These are phyloP conservation scores for Physcomitrium patens DNA, from an alignment of 225 moss, liverwort and hornwort genomes.

Conservation along the genomic window DNA sequence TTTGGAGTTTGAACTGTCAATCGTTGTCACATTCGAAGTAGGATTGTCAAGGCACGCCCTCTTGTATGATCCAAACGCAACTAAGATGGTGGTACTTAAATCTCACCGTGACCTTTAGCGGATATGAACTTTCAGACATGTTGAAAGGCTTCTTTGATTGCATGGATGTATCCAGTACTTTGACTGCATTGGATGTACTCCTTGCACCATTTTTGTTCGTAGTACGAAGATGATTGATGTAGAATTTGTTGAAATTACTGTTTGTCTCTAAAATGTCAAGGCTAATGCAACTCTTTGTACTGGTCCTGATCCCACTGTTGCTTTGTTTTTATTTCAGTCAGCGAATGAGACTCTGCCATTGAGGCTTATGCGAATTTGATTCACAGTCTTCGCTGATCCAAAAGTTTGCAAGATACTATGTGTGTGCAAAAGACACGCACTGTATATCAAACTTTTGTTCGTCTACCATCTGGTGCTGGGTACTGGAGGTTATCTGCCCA, in stretches of 20 bases:
- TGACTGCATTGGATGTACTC: neutral
- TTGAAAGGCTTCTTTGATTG: conserved; percentile 17
- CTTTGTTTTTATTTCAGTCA: conserved; percentile 33
- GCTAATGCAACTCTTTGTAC: neutral
- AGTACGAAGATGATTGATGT: neutral
- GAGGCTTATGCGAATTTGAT: conserved; percentile 52
- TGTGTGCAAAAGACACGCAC: neutral
- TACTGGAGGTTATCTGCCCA: neutral
- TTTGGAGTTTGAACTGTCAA: conserved; percentile 88
- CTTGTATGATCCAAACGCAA: conserved; percentile 60
- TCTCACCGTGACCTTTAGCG: neutral
- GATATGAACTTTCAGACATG: neutral
- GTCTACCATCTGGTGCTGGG: neutral
- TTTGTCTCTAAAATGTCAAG: neutral
- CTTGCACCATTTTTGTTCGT: neutral
- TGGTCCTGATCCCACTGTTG: conserved; percentile 1
- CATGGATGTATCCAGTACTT: neutral
- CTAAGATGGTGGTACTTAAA: conserved; percentile 68
- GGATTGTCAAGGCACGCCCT: conserved; percentile 64
- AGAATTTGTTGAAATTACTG: conserved; percentile 12
- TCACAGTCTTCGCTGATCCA: neutral
- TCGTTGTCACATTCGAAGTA: conserved; percentile 80
- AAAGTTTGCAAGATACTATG: neutral
- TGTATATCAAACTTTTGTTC: neutral
- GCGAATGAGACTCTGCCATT: conserved; percentile 61